A percentile compares a stretch with the other conserved stretches of the same genome.
Conservation (phyloP, 352 stramenopile genomes). For the Globisporangium emineosum region DNA sequence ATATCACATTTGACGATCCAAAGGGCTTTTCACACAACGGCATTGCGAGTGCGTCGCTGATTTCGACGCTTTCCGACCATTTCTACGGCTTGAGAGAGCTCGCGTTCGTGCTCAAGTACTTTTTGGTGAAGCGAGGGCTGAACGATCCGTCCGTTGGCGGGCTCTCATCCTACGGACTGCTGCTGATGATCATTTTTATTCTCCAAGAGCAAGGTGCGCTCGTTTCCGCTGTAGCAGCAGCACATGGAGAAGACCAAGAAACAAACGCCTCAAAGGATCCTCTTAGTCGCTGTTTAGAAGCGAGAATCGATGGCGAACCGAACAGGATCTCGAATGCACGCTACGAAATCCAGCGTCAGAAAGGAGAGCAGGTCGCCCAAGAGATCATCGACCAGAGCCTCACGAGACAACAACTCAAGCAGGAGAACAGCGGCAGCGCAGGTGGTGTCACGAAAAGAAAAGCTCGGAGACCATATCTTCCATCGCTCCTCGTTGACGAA, state of each 20-base stretch:
- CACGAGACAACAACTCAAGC: conserved; percentile 30
- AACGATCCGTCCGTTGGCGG: conserved; percentile 91
- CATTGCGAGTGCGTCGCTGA: conserved; percentile 68
- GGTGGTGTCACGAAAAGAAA: conserved; percentile 19
- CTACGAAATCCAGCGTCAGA: conserved; percentile 45
- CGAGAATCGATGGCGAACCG: conserved; percentile 2
- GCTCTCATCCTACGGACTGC: conserved; percentile 85
- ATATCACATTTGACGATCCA: conserved; percentile 84
- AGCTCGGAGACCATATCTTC: conserved; percentile 30
- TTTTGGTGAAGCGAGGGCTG: conserved; percentile 79
- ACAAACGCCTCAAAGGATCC: neutral
- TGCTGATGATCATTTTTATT: conserved; percentile 76
- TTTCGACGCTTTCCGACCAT: conserved; percentile 52
- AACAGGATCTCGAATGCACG: conserved; percentile 18
- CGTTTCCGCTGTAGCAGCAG: conserved; percentile 16
- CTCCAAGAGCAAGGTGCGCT: conserved; percentile 61
- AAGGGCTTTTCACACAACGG: conserved; percentile 57
- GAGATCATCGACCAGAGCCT: conserved; percentile 54
- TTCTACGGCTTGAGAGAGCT: conserved; percentile 84
- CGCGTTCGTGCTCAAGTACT: conserved; percentile 88
- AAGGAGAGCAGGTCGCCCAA: conserved; percentile 43
- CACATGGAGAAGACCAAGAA: neutral
- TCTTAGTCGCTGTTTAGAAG: neutral
- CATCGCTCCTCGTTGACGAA: conserved; percentile 29
- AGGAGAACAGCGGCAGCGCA: conserved; percentile 12